phyloP scores from a whole-genome alignment of 2,329 filamentous ascomycete genomes.

The Colletotrichum caudatum region DNA sequence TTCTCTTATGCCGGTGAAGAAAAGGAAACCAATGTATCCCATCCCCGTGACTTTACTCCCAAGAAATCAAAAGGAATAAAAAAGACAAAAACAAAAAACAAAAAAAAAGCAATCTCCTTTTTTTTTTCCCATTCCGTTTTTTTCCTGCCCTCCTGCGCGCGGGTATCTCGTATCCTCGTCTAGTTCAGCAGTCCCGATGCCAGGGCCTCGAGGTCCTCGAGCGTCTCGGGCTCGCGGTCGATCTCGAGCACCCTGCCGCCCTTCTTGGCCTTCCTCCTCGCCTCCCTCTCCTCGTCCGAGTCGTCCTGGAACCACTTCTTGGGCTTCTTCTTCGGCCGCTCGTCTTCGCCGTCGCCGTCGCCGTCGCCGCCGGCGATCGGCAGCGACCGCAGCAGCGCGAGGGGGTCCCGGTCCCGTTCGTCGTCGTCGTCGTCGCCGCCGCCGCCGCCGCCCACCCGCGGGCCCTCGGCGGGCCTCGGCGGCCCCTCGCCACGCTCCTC shows the following conservation, averaged over 20 bases:
- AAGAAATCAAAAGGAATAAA: background rate
- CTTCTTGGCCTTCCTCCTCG: conserved; percentile 57
- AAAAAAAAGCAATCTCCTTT: background rate
- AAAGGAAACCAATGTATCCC: background rate
- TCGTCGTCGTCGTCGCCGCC: conserved; percentile 51
- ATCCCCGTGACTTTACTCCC: background rate
- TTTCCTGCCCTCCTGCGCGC: background rate
- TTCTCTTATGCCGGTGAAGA: background rate
- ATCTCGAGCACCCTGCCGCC: conserved; percentile 70
- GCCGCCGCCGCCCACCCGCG: conserved; percentile 46
- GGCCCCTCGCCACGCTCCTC: conserved; percentile 59
- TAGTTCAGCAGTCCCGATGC: conserved; percentile 74
- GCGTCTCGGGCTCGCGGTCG: conserved; percentile 78
- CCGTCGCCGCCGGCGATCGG: conserved; percentile 57
- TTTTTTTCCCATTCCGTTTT: background rate
- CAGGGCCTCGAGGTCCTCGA: conserved; percentile 83
- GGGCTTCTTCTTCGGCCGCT: conserved; percentile 67
- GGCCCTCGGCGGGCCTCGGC: conserved; percentile 18
- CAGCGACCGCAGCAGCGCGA: conserved; percentile 69
- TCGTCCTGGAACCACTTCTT: conserved; percentile 87
- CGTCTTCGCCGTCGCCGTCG: conserved; percentile 51
- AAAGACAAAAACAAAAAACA: background rate
- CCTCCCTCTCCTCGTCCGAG: conserved; percentile 56
- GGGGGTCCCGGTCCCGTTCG: conserved; percentile 62
- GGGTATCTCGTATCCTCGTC: conserved; percentile 49